phyloP scores from a whole-genome alignment of 768 basidiomycete species.

The Clathrus columnatus region DNA sequence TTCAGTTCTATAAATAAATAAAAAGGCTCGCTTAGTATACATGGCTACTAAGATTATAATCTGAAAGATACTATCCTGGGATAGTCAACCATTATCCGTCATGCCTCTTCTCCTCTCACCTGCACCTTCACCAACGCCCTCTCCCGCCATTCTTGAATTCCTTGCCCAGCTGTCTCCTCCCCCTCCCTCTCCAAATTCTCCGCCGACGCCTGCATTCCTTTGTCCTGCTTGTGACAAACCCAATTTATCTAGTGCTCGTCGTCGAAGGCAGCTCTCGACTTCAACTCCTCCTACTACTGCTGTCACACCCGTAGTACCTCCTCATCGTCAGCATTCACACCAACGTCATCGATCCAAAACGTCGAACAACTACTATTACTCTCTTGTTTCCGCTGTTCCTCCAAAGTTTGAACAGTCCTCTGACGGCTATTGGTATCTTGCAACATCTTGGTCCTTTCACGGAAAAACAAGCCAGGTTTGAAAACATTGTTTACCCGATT shows the following conservation, averaged over 20 bases:
- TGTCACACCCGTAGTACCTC: not conserved
- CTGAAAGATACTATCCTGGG: not conserved
- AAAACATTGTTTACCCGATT: too few relatives aligned
- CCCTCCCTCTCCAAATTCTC: not conserved
- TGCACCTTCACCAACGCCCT: slow-evolving; percentile 15
- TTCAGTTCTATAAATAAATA: slow-evolving; percentile 10
- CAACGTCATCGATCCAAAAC: not conserved
- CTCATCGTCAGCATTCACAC: not conserved
- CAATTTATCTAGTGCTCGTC: not conserved
- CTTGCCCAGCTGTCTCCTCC: slow-evolving; percentile 16
- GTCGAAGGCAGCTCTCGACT: not conserved
- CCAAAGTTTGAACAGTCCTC: slow-evolving; percentile 1
- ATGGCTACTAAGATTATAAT: slow-evolving; percentile 13
- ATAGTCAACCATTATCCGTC: not conserved
- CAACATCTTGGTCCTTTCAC: slow-evolving; percentile 2
- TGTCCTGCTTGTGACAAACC: not conserved
- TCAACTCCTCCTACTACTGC: not conserved
- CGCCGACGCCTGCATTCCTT: not conserved
- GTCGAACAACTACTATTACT: not conserved
- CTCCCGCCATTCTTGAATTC: slow-evolving; percentile 13
- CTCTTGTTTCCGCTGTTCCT: not conserved
- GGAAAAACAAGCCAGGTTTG: not conserved
- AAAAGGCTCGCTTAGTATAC: slow-evolving; percentile 13
- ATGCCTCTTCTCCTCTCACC: slow-evolving; percentile 14
- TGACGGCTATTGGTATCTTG: slow-evolving; percentile 9